Percentiles rank a stretch among this genome's conserved stretches.
These are phyloP conservation scores for Protomyces inouyei DNA, from an alignment of 1,139 yeast genomes.

Conservation along the genomic window DNA sequence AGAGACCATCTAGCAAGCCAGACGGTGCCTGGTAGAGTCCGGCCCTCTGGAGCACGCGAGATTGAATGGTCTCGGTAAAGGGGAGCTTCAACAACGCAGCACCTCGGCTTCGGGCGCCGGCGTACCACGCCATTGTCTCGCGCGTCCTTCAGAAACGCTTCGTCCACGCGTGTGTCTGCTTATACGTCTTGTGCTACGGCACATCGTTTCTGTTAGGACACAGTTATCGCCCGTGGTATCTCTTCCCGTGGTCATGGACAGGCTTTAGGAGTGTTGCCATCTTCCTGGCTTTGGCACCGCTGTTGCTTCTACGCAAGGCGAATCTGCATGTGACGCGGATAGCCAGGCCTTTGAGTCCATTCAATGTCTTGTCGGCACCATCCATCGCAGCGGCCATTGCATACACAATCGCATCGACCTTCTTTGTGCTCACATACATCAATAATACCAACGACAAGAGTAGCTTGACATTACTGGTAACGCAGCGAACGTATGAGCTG, in stretches of 20 bases:
- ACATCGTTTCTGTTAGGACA: neutral
- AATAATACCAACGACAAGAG: neutral
- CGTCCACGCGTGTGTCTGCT: slow-evolving; percentile 12
- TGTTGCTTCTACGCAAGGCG: slow-evolving; percentile 10
- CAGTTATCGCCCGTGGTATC: neutral
- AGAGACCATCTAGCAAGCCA: no score
- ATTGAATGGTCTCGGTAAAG: slow-evolving; percentile 18
- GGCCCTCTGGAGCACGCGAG: neutral
- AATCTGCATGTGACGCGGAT: slow-evolving; percentile 7
- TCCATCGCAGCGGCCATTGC: neutral
- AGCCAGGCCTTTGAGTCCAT: neutral
- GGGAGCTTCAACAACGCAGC: slow-evolving; percentile 2
- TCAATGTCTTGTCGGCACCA: neutral
- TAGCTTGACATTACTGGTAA: neutral
- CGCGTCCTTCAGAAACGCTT: slow-evolving; percentile 16
- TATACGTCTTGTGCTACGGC: slow-evolving; percentile 1
- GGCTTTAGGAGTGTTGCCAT: slow-evolving; percentile 1
- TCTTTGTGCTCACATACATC: neutral
- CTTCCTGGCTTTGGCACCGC: slow-evolving; percentile 3
- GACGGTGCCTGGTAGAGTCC: no score
- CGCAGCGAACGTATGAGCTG: slow-evolving; percentile 16
- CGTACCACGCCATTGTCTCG: slow-evolving; percentile 9
- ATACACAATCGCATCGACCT: neutral
- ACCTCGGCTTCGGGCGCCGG: neutral
- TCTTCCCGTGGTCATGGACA: slow-evolving; percentile 22